phyloP scores from a whole-genome alignment of 305 asterid species.

The Andrographis paniculata region DNA sequence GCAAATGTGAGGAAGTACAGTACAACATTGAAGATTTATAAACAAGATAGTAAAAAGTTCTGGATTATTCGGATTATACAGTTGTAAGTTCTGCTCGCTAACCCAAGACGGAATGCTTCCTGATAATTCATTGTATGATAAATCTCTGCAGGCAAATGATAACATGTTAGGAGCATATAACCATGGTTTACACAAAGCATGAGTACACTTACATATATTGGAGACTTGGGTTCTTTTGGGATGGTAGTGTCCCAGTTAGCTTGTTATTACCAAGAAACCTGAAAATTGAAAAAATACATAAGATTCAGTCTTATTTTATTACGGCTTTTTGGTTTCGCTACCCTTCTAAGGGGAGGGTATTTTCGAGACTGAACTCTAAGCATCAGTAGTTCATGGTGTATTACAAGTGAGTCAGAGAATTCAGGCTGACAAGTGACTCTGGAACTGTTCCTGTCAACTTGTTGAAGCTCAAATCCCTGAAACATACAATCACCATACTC shows the following conservation, averaged over 20 bases:
- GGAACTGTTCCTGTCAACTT: slow-evolving; percentile 31
- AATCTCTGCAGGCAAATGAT: slow-evolving; percentile 33
- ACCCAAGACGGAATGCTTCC: slow-evolving; percentile 78
- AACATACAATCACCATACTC: not conserved
- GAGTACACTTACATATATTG: slow-evolving; percentile 36
- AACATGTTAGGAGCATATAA: not conserved
- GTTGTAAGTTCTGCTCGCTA: slow-evolving; percentile 31
- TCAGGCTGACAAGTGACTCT: slow-evolving; percentile 27
- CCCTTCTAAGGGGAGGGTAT: not conserved
- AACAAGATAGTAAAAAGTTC: slow-evolving; percentile 1
- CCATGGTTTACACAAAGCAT: not conserved
- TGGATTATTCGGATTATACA: slow-evolving; percentile 26
- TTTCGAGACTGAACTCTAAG: not conserved
- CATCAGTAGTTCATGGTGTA: not conserved
- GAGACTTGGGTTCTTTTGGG: slow-evolving; percentile 30
- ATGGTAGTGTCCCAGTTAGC: slow-evolving; percentile 40
- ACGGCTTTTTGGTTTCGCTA: not conserved
- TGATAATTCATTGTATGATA: slow-evolving; percentile 63
- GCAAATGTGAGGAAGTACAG: not conserved
- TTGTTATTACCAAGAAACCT: slow-evolving; percentile 77
- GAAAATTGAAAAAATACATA: slow-evolving; percentile 11
- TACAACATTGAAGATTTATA: not conserved
- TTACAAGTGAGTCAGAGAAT: slow-evolving; percentile 29
- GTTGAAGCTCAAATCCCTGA: slow-evolving; percentile 42
- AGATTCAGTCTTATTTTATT: not conserved